Evolutionary conservation across 306 rosid species (phyloP), one percentile per base, ranked within the genome.

Genomic region (Acacia confusa): DNA sequence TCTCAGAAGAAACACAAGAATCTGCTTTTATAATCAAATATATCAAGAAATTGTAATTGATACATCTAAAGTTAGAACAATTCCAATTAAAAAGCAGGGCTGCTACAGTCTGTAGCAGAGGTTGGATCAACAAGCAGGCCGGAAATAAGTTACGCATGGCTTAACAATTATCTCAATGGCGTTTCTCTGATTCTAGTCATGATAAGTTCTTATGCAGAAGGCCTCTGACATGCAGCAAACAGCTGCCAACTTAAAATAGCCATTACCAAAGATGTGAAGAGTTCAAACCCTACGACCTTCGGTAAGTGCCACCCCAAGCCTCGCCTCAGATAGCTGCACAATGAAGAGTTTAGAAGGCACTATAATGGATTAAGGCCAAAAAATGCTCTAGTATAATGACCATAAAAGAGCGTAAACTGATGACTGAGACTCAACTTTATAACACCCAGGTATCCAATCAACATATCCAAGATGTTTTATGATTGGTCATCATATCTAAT

Each of bases 171-270:
- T 70, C 44, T 25, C 19, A 27, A 52, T n/a, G 38, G 61, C 45
- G 32, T 63, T 50, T 64, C 76, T 22, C 27, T 17, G 20, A 43
- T 60, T 38, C 48, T 7, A 50, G 70, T n/a, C 14, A 63, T 9
- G 72, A 70, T 27, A 34, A 41, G 44, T 80, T 77, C 85, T 93
- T 85, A 92, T 58, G 58, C 47, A 8, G 96, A 92, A 74, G 99
- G 98, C 85, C 94, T 96, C 86, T 93, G 99, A 78, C 99, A 96
- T 27, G 94, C 97, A 73, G 97, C 68, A 82, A 92, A 91, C 44
- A 96, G 92, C 88, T 94, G 98, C 92, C 97, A 93, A 78, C 99
- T 96, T 74, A 89, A 88, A 44, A 96, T 84, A 77, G 98, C 98
- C 94, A 96, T 96, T 78, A 83, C 91, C 82, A 96, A 79, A 66